Evolutionary conservation across 352 stramenopile species (phyloP), one percentile per base, ranked within the genome.

Genomic region (Globisporangium splendens): DNA sequence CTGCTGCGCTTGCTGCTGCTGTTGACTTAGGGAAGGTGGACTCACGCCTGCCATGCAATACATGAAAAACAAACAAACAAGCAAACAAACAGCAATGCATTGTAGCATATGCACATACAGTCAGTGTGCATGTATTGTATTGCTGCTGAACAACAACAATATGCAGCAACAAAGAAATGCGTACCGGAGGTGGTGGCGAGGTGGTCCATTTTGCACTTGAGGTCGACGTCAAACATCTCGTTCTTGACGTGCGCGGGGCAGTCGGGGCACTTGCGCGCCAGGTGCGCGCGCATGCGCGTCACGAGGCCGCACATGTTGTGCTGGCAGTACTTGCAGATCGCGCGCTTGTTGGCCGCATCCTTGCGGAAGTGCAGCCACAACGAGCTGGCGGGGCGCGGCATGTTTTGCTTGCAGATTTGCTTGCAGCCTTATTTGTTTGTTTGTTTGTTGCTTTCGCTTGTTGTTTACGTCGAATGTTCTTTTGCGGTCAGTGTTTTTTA

Each of bases 311-410:
- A 79, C 79, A 92, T 89, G 61, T 89, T 87, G 74, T 82, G 65
- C 54, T 75, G 71, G 71, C 79, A 92, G 73, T 86, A 89, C 58
- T 86, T 86, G 70, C 79, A 92, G 21, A 83, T 75, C 33, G 79
- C 77, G 61, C 82, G 77, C 66, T 87, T 87, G 66, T 69, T 72
- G 53, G 72, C 61, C 17, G 63, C 70, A 65, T 85, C 79, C 55
- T 71, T 75, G 24, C 59, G 67, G 63, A 91, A 91, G 65, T 88
- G 79, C 42, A 65, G 56, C 79, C 82, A 91, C 33, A 91, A 44
- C 20, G 67, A 59, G 47, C 73, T 86, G 15, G 72, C 44, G 1
- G 79, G 82, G 13, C 82, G 82, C 24, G 79, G 71, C 79, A 91
- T 89, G 38, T 43, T 10, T 13, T 17, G 14, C 11, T 17, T 43